Conservation (phyloP, 2,329 filamentous ascomycete genomes). For the Pseudopithomyces maydicus region DNA sequence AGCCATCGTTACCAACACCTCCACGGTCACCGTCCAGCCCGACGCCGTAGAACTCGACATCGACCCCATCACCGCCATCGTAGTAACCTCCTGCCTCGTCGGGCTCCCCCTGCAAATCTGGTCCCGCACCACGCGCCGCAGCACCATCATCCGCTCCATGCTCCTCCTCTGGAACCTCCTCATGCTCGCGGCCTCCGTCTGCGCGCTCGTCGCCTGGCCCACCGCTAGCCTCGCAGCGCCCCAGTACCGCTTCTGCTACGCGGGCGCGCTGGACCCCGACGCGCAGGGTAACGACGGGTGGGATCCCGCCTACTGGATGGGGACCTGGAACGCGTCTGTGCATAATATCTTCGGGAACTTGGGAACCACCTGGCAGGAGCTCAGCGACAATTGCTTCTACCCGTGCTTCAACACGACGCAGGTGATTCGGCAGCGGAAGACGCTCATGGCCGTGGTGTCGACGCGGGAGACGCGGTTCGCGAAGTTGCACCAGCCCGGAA, state of each 20-base stretch:
- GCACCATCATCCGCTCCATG: slow-evolving; percentile 12
- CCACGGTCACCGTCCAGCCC: slow-evolving; percentile 5
- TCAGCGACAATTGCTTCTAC: slow-evolving; percentile 15
- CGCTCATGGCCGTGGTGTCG: slow-evolving; percentile 11
- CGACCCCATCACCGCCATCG: slow-evolving; percentile 16
- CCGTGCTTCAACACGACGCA: slow-evolving; percentile 19
- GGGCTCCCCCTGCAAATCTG: slow-evolving; percentile 14
- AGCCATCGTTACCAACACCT: neutral
- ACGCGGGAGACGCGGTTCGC: slow-evolving; percentile 10
- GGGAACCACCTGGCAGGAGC: slow-evolving; percentile 8
- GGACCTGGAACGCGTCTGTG: slow-evolving; percentile 11
- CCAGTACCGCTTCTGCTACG: slow-evolving; percentile 15
- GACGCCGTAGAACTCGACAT: slow-evolving; percentile 19
- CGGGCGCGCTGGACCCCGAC: slow-evolving; percentile 5
- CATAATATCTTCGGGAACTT: slow-evolving; percentile 10
- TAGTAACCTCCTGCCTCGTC: slow-evolving; percentile 14
- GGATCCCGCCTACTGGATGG: slow-evolving; percentile 9
- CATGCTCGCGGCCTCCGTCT: slow-evolving; percentile 16
- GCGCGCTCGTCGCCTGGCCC: slow-evolving; percentile 11
- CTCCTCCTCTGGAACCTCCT: slow-evolving; percentile 15
- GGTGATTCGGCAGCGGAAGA: slow-evolving; percentile 7
- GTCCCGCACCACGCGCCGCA: slow-evolving; percentile 18
- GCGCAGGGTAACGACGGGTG: slow-evolving; percentile 12
- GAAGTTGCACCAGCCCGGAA: slow-evolving; percentile 11
- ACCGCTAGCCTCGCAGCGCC: slow-evolving; percentile 9